phyloP scores from a whole-genome alignment of 176 grass and related monocot genomes.

The Eleusine coracana region DNA sequence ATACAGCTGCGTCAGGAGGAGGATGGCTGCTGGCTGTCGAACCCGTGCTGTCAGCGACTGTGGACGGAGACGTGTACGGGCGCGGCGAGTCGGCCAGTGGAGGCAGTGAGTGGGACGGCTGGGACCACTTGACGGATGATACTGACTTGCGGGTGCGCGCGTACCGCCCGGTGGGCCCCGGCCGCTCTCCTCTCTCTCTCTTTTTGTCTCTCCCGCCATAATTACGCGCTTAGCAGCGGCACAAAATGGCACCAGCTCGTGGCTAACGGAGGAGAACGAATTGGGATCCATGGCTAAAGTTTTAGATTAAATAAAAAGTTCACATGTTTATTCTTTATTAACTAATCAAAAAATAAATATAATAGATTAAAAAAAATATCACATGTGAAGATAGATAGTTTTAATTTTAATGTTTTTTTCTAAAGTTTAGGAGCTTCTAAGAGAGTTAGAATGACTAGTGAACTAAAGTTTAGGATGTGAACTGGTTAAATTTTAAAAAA shows the following conservation, averaged over 20 bases:
- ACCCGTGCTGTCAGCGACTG: background rate
- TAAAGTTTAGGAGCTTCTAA: too few relatives aligned
- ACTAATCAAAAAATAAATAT: too few relatives aligned
- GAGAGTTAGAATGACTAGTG: too few relatives aligned
- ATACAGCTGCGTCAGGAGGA: too few relatives aligned
- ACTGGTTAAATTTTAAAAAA: too few relatives aligned
- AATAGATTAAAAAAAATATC: too few relatives aligned
- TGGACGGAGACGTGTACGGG: background rate
- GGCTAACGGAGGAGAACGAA: background rate
- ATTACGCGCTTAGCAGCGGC: background rate
- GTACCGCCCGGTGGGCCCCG: background rate
- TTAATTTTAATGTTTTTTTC: too few relatives aligned
- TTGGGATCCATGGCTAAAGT: too few relatives aligned
- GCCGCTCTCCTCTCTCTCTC: background rate
- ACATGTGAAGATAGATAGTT: too few relatives aligned
- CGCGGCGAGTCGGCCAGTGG: background rate
- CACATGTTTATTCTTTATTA: too few relatives aligned
- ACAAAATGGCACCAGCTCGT: background rate
- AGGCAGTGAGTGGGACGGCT: background rate
- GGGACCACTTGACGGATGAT: background rate
- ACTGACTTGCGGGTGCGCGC: background rate
- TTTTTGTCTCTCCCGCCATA: background rate
- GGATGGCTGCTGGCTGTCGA: background rate
- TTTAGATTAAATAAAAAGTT: too few relatives aligned
- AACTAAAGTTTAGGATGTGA: too few relatives aligned